Evolutionary conservation across 2,329 filamentous ascomycete genomes (phyloP).

Genomic region (Basipetospora chlamydospora): DNA sequence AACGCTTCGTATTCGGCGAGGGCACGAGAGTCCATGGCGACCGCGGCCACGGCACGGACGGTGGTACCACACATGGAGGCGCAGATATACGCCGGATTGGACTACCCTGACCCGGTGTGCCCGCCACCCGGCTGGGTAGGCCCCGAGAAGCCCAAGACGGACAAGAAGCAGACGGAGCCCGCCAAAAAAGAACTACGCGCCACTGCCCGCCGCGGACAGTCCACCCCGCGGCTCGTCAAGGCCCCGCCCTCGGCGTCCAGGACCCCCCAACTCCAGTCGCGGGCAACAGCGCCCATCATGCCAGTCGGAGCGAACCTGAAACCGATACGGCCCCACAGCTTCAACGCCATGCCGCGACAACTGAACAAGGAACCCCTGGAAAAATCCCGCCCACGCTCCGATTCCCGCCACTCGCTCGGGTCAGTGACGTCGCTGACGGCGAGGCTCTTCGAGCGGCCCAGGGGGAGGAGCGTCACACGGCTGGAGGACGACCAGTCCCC

Average conservation of each 20-base stretch:
- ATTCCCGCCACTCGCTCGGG: not conserved
- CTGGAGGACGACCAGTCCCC: not conserved
- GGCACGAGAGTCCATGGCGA: conserved; percentile 1
- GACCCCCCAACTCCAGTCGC: conserved; percentile 1
- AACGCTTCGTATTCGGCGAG: conserved; percentile 2
- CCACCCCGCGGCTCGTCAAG: conserved; percentile 1
- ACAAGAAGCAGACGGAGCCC: not conserved
- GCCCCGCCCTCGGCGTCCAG: conserved; percentile 4
- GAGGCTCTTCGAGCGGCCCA: conserved; percentile 1
- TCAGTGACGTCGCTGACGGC: conserved; percentile 2
- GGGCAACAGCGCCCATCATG: not conserved
- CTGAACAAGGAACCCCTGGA: not conserved
- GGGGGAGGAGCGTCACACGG: not conserved
- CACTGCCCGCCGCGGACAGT: too few species aligned
- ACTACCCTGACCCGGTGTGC: too few species aligned
- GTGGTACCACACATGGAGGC: too few species aligned
- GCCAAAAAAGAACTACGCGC: not conserved
- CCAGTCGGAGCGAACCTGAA: not conserved
- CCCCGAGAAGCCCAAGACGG: not conserved
- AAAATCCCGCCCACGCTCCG: not conserved
- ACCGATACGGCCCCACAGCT: too few species aligned
- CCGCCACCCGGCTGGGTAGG: not conserved
- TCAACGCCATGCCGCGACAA: too few species aligned
- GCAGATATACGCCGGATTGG: too few species aligned
- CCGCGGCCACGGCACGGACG: not conserved